A percentile compares a stretch with the other conserved stretches of the same genome.
Conservation (phyloP, 495 filamentous ascomycete species). For the Echria macrotheca region DNA sequence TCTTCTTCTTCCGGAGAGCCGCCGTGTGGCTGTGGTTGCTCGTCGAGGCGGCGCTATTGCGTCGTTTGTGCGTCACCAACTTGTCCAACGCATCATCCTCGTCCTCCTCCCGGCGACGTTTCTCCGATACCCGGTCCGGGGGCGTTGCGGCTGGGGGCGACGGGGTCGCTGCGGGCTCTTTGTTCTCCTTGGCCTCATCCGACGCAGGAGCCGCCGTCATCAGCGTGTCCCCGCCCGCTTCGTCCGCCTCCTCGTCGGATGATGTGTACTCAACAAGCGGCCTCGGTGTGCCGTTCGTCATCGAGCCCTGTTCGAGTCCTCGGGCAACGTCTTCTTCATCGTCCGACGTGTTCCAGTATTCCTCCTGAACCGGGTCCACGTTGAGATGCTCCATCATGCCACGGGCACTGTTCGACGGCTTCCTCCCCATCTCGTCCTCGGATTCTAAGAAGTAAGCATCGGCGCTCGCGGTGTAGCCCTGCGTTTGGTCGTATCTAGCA, state of each 20-base stretch:
- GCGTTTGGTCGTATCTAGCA: constrained; percentile 71
- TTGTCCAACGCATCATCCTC: constrained; percentile 81
- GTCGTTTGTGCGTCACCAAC: constrained; percentile 61
- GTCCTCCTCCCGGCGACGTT: constrained; percentile 81
- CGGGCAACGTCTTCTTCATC: constrained; percentile 59
- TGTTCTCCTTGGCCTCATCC: constrained; percentile 51
- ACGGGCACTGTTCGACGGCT: constrained; percentile 59
- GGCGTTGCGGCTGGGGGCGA: constrained; percentile 35
- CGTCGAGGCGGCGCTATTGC: constrained; percentile 44
- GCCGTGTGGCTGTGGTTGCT: constrained; percentile 1
- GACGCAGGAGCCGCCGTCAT: constrained; percentile 31
- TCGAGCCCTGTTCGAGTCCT: constrained; percentile 36
- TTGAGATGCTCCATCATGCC: constrained; percentile 58
- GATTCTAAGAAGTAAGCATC: constrained; percentile 48
- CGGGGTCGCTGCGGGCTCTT: constrained; percentile 10
- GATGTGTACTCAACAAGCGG: constrained; percentile 88
- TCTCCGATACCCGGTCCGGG: constrained; percentile 80
- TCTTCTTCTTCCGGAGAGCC: constrained; percentile 17
- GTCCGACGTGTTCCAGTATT: constrained; percentile 91
- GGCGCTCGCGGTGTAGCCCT: constrained; percentile 56
- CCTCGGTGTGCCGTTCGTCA: constrained; percentile 52
- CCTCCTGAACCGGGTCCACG: constrained; percentile 81
- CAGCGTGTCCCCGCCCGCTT: constrained; percentile 42
- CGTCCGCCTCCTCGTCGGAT: constrained; percentile 69
- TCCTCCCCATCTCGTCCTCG: constrained; percentile 46